Evolutionary conservation across 768 basidiomycete genomes (phyloP).

Genomic region (Jaapia argillacea): DNA sequence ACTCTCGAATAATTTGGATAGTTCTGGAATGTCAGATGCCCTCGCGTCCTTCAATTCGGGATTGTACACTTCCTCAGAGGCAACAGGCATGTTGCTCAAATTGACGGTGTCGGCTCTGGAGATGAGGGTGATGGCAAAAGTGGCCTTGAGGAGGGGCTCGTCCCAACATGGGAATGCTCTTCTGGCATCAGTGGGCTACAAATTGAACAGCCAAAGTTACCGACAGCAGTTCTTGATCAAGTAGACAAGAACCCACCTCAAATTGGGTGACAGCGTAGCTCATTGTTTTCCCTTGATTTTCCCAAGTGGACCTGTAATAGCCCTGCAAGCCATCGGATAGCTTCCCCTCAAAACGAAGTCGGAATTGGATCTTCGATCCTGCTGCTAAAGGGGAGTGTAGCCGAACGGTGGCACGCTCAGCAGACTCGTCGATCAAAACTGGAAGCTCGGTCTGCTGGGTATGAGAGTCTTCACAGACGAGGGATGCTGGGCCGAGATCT

Average conservation of each 20-base stretch:
- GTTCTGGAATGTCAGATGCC: constrained; percentile 11
- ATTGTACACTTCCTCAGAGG: constrained; percentile 42
- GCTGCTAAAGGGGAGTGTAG: constrained; percentile 50
- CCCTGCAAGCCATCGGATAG: constrained; percentile 71
- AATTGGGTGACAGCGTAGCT: constrained; percentile 84
- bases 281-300: constrained; percentile 52
- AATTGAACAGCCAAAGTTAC: no score
- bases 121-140: constrained; percentile 66
- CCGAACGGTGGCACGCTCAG: constrained; percentile 58
- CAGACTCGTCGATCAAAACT: constrained; percentile 44
- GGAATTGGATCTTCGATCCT: constrained; percentile 61
- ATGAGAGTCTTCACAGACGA: constrained; percentile 46
- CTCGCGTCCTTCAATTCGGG: constrained; percentile 14
- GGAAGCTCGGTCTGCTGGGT: constrained; percentile 33
- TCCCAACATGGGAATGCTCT: constrained; percentile 88
- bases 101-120: constrained; percentile 68
- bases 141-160: constrained; percentile 85
- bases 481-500: constrained; percentile 42
- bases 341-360: constrained; percentile 54
- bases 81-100: constrained; percentile 80
- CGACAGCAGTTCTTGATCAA: no score
- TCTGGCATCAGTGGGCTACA: constrained; percentile 76
- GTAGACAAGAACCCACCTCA: constrained; percentile 49
- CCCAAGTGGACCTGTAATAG: constrained; percentile 66
- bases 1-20: constrained; percentile 29